phyloP scores from a whole-genome alignment of 345 rosid genomes.

The Eucalyptus albens region DNA sequence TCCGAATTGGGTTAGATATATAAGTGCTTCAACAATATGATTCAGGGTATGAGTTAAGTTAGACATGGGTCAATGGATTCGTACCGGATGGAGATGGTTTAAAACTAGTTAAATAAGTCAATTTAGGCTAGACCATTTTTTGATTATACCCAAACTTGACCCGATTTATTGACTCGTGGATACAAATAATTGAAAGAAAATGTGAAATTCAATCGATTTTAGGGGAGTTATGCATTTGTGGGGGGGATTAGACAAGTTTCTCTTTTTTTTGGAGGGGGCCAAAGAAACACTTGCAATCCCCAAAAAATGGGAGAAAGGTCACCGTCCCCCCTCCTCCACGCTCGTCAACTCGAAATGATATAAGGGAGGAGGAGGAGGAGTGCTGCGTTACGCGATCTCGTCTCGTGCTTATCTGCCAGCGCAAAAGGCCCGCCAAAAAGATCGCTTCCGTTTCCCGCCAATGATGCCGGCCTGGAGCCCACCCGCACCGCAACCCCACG shows the following conservation, averaged over 20 bases:
- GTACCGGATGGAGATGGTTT: accelerated
- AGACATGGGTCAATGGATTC: background rate
- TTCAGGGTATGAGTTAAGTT: too few relatives aligned
- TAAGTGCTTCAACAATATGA: background rate
- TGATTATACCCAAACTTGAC: accelerated
- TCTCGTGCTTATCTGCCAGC: background rate
- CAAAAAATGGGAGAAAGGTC: background rate
- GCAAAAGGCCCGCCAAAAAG: background rate
- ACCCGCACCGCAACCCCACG: background rate
- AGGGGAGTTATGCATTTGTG: background rate
- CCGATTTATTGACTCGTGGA: accelerated
- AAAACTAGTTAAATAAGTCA: too few relatives aligned
- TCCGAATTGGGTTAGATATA: too few relatives aligned
- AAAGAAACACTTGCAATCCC: background rate
- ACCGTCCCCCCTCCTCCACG: background rate
- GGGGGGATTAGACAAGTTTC: background rate
- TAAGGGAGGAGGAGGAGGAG: background rate
- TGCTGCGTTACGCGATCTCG: conserved; percentile 5
- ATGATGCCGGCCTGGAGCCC: conserved; percentile 7
- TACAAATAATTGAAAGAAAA: background rate
- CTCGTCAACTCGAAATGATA: background rate
- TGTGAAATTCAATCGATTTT: background rate
- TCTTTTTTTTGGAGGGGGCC: background rate
- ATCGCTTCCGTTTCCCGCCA: conserved; percentile 33
- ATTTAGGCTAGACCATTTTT: too few relatives aligned